phyloP scores from a whole-genome alignment of 805 yeast genomes.

The Pichia nanzhaoensis region DNA sequence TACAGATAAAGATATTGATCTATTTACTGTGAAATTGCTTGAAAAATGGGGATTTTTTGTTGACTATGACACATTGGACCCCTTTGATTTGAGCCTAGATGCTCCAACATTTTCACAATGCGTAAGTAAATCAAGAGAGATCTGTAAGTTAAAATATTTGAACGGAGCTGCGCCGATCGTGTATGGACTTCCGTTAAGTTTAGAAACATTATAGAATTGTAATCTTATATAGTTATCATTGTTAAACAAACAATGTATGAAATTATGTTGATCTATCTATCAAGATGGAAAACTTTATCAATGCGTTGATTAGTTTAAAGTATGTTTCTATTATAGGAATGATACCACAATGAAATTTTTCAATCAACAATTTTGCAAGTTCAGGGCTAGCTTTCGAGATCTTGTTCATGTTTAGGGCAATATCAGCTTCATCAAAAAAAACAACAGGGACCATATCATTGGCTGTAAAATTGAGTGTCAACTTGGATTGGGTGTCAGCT shows the following conservation, averaged over 20 bases:
- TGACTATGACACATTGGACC: conserved; percentile 22
- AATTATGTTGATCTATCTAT: neutral
- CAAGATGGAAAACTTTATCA: neutral
- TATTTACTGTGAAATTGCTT: conserved; percentile 57
- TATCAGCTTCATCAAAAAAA: neutral
- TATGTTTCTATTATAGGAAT: neutral
- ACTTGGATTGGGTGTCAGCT: neutral
- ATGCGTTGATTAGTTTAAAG: neutral
- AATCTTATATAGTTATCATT: no score
- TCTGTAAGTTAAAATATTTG: conserved; percentile 62
- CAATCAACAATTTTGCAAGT: neutral
- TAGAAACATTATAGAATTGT: conserved; percentile 9
- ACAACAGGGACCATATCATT: neutral
- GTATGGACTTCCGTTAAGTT: conserved; percentile 71
- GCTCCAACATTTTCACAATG: conserved; percentile 44
- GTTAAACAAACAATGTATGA: no score
- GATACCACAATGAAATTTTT: neutral
- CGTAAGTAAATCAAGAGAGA: conserved; percentile 52
- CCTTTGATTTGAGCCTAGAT: conserved; percentile 14
- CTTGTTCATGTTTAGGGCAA: neutral
- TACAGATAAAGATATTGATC: conserved; percentile 91
- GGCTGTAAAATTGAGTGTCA: neutral
- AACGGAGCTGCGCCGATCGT: conserved; percentile 93
- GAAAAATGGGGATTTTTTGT: conserved; percentile 57
- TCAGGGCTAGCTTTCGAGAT: neutral